Evolutionary conservation across 2,329 filamentous ascomycete species (phyloP), one percentile per base, ranked within the genome.

Genomic region (Sordariomycetes sp.): DNA sequence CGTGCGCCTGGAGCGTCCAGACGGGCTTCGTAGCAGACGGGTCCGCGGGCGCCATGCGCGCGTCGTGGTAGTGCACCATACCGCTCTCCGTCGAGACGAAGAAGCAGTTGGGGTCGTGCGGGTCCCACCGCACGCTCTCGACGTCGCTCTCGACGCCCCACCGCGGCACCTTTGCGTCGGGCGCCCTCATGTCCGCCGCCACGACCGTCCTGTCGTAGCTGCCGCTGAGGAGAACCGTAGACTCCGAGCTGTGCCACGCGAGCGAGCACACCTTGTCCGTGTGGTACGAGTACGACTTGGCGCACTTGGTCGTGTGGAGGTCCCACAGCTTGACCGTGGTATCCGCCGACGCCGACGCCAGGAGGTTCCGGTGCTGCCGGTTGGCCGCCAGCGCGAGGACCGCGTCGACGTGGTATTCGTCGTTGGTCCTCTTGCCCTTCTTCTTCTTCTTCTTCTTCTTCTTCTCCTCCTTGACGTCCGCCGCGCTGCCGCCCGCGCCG

Each of bases 301-400:
- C 94, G 71, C 90, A 96, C 70, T 86, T 90, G 60, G 88, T 81
- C 2, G 90, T 96, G 74, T 90, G 89, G 61, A 99, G 76, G 69
- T 99, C 94, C 94, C 94, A 99, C 22, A 99, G 81, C 76, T 99
- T 99, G 66, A 97, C 85, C 2, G 94, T 99, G 74, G 91, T 90
- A 75, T 99, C 94, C 22, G 94, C 94, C 1, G 94, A 99, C 1
- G 89, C 90, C 0, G 92, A 97, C 13, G 94, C 94, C 52, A 99
- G 82, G 59, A 99, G 80, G 69, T 97, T 97, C 62, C 91, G 85
- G 74, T 99, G 92, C 67, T 91, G 86, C 65, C 91, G 81, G 76
- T 99, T 99, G 54, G 90, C 90, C 2, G 94, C 87, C 51, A 99
- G 83, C 5, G 92, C 87, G 51, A 99, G 81, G 32, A 99, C 87